These are phyloP conservation scores for Podospora pseudopauciseta DNA, from an alignment of 495 filamentous ascomycete species.

Conservation along the genomic window DNA sequence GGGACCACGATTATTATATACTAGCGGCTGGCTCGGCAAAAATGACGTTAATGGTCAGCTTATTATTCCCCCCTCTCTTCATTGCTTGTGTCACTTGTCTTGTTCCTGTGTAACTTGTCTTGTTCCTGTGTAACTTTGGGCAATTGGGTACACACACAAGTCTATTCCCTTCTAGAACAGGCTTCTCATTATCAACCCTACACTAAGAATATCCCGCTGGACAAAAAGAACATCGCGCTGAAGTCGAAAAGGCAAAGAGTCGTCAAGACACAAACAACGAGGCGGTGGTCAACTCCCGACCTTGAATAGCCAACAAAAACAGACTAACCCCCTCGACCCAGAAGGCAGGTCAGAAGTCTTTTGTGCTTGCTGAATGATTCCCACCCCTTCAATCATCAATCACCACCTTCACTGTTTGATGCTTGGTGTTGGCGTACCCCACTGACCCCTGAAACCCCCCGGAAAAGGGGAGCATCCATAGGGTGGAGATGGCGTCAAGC, in stretches of 20 bases:
- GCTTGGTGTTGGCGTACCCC: not conserved
- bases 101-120: not conserved
- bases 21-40: not conserved
- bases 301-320: not conserved
- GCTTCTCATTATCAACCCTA: constrained; percentile 13
- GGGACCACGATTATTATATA: not conserved
- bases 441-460: constrained; percentile 1
- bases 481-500: constrained; percentile 10
- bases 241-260: not conserved
- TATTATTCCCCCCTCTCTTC: too few species aligned
- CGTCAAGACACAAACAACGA: not conserved
- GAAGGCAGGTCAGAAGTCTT: not conserved
- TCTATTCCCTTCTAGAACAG: constrained; percentile 2
- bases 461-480: not conserved
- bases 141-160: not conserved
- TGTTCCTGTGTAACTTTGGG: not conserved
- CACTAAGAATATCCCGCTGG: not conserved
- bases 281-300: too few species aligned
- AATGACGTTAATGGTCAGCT: not conserved
- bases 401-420: not conserved
- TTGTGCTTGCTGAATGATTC: not conserved
- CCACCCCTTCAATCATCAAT: not conserved
- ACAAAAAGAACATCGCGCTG: not conserved
- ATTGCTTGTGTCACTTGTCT: not conserved
- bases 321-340: not conserved